Conservation (phyloP, 2,329 filamentous ascomycete species). For the Achaetomium macrosporum region DNA sequence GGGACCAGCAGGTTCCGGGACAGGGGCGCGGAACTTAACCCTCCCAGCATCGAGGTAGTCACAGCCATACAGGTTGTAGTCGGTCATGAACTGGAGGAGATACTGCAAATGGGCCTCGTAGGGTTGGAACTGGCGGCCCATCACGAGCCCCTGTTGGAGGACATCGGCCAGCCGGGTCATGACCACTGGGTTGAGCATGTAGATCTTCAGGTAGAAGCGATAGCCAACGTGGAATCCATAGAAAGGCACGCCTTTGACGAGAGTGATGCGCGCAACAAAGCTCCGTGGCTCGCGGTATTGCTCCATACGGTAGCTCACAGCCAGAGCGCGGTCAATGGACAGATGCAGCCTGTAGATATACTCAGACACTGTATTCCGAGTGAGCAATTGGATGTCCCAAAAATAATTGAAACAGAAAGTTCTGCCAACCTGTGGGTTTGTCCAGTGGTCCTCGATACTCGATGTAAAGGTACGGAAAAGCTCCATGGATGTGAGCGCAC, state of each 20-base stretch:
- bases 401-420: neutral
- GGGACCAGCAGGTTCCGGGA: slow-evolving; percentile 63
- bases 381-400: neutral
- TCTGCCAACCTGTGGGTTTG: slow-evolving; percentile 57
- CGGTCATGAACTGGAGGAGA: slow-evolving; percentile 93
- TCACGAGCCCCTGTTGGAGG: slow-evolving; percentile 77
- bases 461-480: slow-evolving; percentile 92
- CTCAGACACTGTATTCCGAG: slow-evolving; percentile 51
- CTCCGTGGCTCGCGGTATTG: slow-evolving; percentile 57
- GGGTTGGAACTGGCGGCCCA: slow-evolving; percentile 79
- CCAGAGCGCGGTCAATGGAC: slow-evolving; percentile 86
- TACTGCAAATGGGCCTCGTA: slow-evolving; percentile 94
- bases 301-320: slow-evolving; percentile 76
- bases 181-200: slow-evolving; percentile 79
- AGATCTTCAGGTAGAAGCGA: slow-evolving; percentile 86
- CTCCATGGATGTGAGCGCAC: slow-evolving; percentile 91
- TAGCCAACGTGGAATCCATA: slow-evolving; percentile 95
- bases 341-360: slow-evolving; percentile 75
- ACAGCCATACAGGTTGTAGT: slow-evolving; percentile 96
- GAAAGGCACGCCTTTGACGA: slow-evolving; percentile 91
- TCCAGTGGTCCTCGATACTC: slow-evolving; percentile 69
- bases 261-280: slow-evolving; percentile 84
- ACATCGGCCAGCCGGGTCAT: slow-evolving; percentile 87
- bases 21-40: slow-evolving; percentile 66
- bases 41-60: slow-evolving; percentile 71